phyloP scores from a whole-genome alignment of 106 monocot genomes.

The Dioscorea zingiberensis region DNA sequence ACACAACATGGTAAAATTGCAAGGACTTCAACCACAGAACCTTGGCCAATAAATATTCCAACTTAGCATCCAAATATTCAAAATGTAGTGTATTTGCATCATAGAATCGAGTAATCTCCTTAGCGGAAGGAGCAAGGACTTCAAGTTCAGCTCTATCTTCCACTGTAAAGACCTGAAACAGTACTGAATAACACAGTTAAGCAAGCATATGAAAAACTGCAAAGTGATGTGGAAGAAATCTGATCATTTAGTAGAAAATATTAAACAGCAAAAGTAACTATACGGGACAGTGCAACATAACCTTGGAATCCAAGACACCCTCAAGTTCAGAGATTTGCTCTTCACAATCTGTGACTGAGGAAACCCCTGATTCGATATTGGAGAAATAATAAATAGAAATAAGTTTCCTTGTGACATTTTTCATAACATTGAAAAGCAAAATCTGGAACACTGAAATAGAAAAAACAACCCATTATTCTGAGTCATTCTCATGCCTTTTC shows the following conservation, averaged over 20 bases:
- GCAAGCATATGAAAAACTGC: background rate
- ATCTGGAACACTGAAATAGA: background rate
- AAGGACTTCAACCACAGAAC: constrained; percentile 15
- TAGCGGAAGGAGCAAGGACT: constrained; percentile 39
- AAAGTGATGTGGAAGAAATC: too few relatives aligned
- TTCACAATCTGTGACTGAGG: constrained; percentile 66
- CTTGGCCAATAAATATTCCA: constrained; percentile 35
- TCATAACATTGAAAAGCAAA: background rate
- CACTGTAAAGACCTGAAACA: constrained; percentile 52
- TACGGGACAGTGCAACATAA: constrained; percentile 2
- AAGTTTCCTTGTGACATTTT: too few relatives aligned
- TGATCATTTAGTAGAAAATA: background rate
- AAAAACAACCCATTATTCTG: background rate
- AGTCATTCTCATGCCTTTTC: constrained; percentile 46
- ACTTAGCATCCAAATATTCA: constrained; percentile 33
- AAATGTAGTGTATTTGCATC: constrained; percentile 29
- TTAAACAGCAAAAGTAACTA: background rate
- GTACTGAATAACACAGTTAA: too few relatives aligned
- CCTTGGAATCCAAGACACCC: constrained; percentile 74
- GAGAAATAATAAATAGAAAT: too few relatives aligned
- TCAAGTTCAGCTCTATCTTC: constrained; percentile 66
- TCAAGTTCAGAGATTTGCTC: constrained; percentile 68
- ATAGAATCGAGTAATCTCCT: constrained; percentile 62
- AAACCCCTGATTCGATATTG: constrained; percentile 33
- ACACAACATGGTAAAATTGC: background rate